Percentiles rank a stretch among this genome's conserved stretches.
Evolutionary conservation across 768 basidiomycete species (phyloP).

Genomic region (Xerocomus potaroensis): DNA sequence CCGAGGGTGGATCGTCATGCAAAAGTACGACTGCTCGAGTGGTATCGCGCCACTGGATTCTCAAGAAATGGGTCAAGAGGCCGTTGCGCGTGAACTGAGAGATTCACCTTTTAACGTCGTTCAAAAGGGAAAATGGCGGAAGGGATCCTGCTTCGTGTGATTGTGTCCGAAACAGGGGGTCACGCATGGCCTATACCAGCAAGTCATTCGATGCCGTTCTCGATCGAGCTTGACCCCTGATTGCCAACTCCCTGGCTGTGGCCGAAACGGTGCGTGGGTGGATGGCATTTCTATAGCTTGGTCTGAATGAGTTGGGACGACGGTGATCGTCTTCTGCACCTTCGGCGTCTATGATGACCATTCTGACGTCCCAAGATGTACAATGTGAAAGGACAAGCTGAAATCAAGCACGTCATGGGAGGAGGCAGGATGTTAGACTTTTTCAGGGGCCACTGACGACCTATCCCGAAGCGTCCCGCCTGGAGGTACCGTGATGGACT

Average conservation of each 20-base stretch:
- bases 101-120: slow-evolving; percentile 19
- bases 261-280: slow-evolving; percentile 18
- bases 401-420: slow-evolving; percentile 22
- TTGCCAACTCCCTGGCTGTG: slow-evolving; percentile 8
- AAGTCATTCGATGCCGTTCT: no score
- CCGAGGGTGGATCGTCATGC: no score
- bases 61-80: slow-evolving; percentile 16
- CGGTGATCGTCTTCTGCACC: slow-evolving; percentile 20
- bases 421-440: slow-evolving; percentile 16
- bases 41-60: slow-evolving; percentile 31
- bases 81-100: slow-evolving; percentile 17
- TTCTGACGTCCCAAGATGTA: slow-evolving; percentile 23
- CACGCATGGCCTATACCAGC: no score
- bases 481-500: slow-evolving; percentile 24
- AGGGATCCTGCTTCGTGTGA: slow-evolving; percentile 15
- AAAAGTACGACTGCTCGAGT: slow-evolving; percentile 26
- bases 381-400: slow-evolving; percentile 24
- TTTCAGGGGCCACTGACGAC: slow-evolving; percentile 20
- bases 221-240: no score
- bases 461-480: slow-evolving; percentile 22
- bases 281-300: neutral
- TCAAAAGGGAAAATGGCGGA: slow-evolving; percentile 16
- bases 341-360: slow-evolving; percentile 25
- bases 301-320: neutral
- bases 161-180: slow-evolving; percentile 22